Evolutionary conservation across 2,329 filamentous ascomycete species (phyloP).

Genomic region (Diaporthe nobilis): DNA sequence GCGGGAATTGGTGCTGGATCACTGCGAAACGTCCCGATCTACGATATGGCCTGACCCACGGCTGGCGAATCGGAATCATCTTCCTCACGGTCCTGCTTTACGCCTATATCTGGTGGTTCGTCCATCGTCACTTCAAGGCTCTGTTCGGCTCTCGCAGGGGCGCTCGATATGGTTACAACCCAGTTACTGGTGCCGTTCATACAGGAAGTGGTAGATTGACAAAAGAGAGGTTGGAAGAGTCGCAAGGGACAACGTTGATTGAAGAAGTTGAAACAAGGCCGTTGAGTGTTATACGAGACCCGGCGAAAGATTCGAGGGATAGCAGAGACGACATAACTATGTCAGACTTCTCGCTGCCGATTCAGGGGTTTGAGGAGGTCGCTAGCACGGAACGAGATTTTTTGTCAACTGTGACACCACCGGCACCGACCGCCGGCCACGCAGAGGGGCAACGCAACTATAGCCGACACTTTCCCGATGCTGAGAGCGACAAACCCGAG

Average conservation of each 20-base stretch:
- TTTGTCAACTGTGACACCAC: neutral
- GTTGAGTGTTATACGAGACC: neutral
- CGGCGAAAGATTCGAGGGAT: neutral
- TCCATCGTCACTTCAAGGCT: constrained; percentile 43
- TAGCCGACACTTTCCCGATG: neutral
- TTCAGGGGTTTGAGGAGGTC: constrained; percentile 4
- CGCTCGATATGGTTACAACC: constrained; percentile 9
- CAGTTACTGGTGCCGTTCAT: constrained; percentile 10
- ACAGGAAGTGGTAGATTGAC: neutral
- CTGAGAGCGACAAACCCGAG: neutral
- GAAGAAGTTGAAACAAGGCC: neutral
- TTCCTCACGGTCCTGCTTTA: constrained; percentile 57
- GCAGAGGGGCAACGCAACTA: constrained; percentile 11
- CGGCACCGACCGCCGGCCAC: neutral
- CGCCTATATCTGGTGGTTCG: constrained; percentile 57
- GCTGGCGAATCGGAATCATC: constrained; percentile 61
- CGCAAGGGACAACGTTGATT: constrained; percentile 19
- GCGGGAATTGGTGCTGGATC: constrained; percentile 62
- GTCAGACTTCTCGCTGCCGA: constrained; percentile 24
- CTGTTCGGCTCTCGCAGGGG: constrained; percentile 17
- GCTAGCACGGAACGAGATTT: neutral
- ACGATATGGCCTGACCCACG: constrained; percentile 60
- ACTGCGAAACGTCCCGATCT: constrained; percentile 52
- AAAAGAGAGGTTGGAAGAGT: constrained; percentile 14
- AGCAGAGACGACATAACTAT: constrained; percentile 16